These are phyloP conservation scores for Podosphaera aphanis DNA, from an alignment of 2,329 filamentous ascomycete species.

Conservation along the genomic window DNA sequence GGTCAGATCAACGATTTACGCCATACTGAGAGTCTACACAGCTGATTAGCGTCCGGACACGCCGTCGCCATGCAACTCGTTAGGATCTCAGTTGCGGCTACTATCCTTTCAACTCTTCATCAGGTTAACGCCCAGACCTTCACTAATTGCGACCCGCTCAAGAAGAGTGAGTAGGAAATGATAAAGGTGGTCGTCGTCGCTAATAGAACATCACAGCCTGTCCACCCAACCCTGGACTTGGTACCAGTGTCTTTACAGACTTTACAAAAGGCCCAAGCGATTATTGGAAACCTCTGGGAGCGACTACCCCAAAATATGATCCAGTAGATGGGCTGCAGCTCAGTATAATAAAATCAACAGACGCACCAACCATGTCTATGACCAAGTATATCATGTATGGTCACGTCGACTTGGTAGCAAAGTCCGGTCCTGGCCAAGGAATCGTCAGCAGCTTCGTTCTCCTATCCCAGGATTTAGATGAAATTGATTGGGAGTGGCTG, in stretches of 20 bases:
- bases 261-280: constrained; percentile 20
- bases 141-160: constrained; percentile 21
- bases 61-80: constrained; percentile 8
- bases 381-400: constrained; percentile 31
- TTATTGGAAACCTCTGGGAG: constrained; percentile 32
- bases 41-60: no score
- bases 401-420: constrained; percentile 23
- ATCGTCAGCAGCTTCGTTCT: constrained; percentile 27
- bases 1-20: no score
- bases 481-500: constrained; percentile 27
- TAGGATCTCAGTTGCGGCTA: constrained; percentile 6
- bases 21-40: no score
- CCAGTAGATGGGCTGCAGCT: constrained; percentile 24
- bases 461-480: constrained; percentile 27
- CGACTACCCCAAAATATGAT: constrained; percentile 20
- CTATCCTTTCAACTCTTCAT: constrained; percentile 6
- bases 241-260: constrained; percentile 19
- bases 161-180: constrained; percentile 18
- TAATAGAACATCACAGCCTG: constrained; percentile 13
- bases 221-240: constrained; percentile 21
- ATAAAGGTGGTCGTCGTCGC: not conserved
- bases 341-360: constrained; percentile 22
- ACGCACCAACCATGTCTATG: constrained; percentile 23
- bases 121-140: constrained; percentile 21
- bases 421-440: constrained; percentile 24